A percentile compares a stretch with the other conserved stretches of the same genome.
Evolutionary conservation across 2,329 filamentous ascomycete species (phyloP).

Genomic region (Sclerotinia spermophila): DNA sequence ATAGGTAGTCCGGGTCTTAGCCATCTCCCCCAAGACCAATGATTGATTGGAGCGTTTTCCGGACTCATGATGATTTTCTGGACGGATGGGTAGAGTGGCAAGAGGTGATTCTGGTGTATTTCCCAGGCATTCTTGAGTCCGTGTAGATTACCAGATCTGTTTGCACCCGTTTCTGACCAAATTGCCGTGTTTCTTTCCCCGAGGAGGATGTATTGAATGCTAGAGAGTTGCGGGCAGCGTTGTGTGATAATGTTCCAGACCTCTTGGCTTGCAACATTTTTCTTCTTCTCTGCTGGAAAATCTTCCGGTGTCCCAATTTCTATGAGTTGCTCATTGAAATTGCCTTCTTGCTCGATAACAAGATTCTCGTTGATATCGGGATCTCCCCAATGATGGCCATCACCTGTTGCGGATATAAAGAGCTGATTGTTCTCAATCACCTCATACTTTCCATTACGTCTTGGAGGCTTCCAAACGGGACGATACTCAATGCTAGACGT

Average conservation of each 20-base stretch:
- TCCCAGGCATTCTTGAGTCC: not conserved
- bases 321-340: not conserved
- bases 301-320: accelerated
- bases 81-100: not conserved
- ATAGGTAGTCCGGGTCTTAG: not conserved
- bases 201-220: not conserved
- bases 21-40: accelerated
- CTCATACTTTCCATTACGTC: not conserved
- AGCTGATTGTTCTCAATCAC: not conserved
- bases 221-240: not conserved
- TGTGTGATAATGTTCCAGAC: not conserved
- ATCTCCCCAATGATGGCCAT: not conserved
- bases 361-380: not conserved
- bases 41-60: not conserved
- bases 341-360: not conserved
- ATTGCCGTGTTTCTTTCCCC: not conserved
- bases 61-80: not conserved
- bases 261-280: not conserved
- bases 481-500: not conserved
- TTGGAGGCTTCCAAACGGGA: not conserved
- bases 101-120: not conserved
- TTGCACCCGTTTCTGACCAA: not conserved
- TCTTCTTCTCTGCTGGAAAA: not conserved
- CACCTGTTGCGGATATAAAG: not conserved
- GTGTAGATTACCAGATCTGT: not conserved